Evolutionary conservation across 768 basidiomycete genomes (phyloP), one percentile per base, ranked within the genome.

Genomic region (Podaxis sp.): DNA sequence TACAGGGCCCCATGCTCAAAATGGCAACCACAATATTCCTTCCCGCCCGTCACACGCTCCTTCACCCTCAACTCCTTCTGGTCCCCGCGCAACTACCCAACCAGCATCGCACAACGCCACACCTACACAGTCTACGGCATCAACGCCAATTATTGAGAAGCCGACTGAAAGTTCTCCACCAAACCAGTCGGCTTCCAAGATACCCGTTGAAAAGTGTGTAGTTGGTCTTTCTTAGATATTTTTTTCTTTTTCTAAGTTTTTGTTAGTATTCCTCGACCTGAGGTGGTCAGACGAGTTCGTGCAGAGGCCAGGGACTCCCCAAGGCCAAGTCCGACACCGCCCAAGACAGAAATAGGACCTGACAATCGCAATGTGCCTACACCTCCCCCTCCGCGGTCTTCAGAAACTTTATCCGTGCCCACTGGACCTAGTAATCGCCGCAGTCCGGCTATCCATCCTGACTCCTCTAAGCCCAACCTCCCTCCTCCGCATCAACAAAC

Each of bases 221-320:
- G 11, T 13, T 53, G 37, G 25, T 58, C 64, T 29, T 51, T 41
- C 27, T 63, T 19, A 61, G 37, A 6, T 12, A 2, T 57, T 47
- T 5, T 38, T 51, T n/a, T 59, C 22, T 22, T n/a, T 61, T 25
- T n/a, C 47, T 61, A 40, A 64, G 7, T 65, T 38, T 60, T 50
- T 13, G 49, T 24, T 65, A 92, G 90, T 69, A 82, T 92, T 51
- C 90, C 89, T 24, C 78, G 89, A 52, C 90, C 90, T n/a, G 89
- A 91, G 70, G 89, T 90, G 37, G 88, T 92, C 62, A 90, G 85
- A 72, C 79, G 90, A 61, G 73, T 82, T 25, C 74, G 82, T 29
- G 72, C 77, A 29, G 80, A 81, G 11, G 63, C 70, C 13, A 69
- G 68, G 29, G 78, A 77, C 57, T 73, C 75, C 41, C 71, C 76